Evolutionary conservation across 2,329 filamentous ascomycete species (phyloP).

Genomic region (Calonectria henricotiae): DNA sequence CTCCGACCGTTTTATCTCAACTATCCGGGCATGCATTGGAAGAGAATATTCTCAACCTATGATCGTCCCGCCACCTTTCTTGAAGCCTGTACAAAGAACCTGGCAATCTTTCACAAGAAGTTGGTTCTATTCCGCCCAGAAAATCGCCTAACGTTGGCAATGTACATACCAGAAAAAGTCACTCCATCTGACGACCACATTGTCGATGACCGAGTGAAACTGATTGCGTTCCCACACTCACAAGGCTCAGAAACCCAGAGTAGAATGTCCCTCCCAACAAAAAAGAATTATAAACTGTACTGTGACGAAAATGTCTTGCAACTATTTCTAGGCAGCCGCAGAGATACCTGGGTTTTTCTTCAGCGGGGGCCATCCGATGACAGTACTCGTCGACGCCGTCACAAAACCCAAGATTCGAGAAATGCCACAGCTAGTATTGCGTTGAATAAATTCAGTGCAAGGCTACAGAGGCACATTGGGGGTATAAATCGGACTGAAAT

Average conservation of each 20-base stretch:
- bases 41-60: conserved; percentile 56
- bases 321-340: not conserved
- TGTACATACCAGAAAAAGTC: conserved; percentile 4
- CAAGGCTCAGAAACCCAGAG: conserved; percentile 9
- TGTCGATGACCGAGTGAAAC: conserved; percentile 6
- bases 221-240: conserved; percentile 4
- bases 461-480: conserved; percentile 3
- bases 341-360: conserved; percentile 4
- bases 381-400: not conserved
- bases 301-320: conserved; percentile 2
- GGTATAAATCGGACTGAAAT: not conserved
- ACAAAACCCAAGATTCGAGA: not conserved
- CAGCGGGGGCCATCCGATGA: not conserved
- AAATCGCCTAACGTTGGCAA: not conserved
- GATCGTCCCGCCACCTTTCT: conserved; percentile 59
- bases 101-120: conserved; percentile 60
- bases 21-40: conserved; percentile 58
- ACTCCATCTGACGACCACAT: not conserved
- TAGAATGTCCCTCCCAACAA: conserved; percentile 17
- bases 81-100: conserved; percentile 49
- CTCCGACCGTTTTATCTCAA: conserved; percentile 55
- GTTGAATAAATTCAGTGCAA: not conserved
- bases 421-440: conserved; percentile 2
- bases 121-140: conserved; percentile 56
- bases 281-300: conserved; percentile 16